Evolutionary conservation across 208 protist species (phyloP).

Genomic region (Acanthamoeba comandoni): DNA sequence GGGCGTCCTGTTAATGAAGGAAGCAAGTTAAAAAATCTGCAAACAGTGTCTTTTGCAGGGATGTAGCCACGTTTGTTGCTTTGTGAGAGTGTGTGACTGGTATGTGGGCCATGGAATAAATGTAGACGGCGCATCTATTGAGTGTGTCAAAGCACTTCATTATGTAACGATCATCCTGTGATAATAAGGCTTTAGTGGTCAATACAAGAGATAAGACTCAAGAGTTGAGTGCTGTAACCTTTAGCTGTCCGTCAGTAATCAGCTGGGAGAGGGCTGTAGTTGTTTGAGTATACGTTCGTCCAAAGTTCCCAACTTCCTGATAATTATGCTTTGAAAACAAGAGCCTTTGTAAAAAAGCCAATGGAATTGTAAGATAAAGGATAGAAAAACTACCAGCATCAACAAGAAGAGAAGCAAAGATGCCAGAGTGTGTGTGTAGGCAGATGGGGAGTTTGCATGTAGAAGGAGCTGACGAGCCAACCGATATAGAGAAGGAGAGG

Average conservation of each 20-base stretch:
- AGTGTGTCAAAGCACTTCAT: conserved; percentile 15
- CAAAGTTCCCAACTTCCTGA: conserved; percentile 67
- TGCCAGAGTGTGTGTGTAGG: background rate
- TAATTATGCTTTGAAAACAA: conserved; percentile 57
- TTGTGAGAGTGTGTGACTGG: background rate
- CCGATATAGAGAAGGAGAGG: conserved; percentile 10
- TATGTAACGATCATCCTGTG: conserved; percentile 59
- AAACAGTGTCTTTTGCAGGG: too few relatives aligned
- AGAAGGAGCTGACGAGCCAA: conserved; percentile 56
- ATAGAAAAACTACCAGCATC: background rate
- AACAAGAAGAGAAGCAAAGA: conserved; percentile 63
- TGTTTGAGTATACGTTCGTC: conserved; percentile 58
- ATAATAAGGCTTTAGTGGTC: too few relatives aligned
- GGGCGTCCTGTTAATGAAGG: conserved; percentile 13
- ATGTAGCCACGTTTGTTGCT: background rate
- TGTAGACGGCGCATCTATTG: conserved; percentile 52
- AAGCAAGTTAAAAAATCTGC: too few relatives aligned
- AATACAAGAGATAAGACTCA: too few relatives aligned
- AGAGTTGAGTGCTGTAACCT: background rate
- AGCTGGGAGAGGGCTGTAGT: conserved; percentile 70
- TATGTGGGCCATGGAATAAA: conserved; percentile 51
- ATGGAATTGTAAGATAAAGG: background rate
- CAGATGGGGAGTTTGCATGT: conserved; percentile 22
- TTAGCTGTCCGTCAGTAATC: conserved; percentile 56
- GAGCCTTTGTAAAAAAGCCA: background rate